Base-by-base conservation (phyloP, 441 rosid genomes). In the Erodium texanum region DNA sequence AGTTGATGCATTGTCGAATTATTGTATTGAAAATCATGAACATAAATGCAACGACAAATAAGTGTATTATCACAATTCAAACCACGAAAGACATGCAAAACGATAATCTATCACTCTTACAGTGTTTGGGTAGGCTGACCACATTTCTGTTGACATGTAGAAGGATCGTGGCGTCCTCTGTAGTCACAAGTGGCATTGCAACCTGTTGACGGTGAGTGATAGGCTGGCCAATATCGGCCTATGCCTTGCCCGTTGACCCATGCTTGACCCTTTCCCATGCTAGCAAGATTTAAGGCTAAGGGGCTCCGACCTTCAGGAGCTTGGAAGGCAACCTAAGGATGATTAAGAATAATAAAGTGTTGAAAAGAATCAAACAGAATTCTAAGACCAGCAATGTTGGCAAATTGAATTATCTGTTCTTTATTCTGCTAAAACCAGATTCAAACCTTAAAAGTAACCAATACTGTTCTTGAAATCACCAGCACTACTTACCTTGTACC, bases 211-310 rank as follows among this genome's bases (percentile, higher is more conserved):
- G 86, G 85, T 11, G 93, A 79, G 38, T 76, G 85, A 80, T 86
- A 78, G 16, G 86, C 79, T 0, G 85, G 79, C 90, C 93, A 88
- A 73, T 88, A 86, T 58, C 86, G 79, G 19, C 93, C 90, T 15
- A 84, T 81, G 75, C 83, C 78, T 50, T 82, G 80, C 16, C 89
- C 89, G 11, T 88, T 86, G 27, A 88, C 79, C 93, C 93, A 88
- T 22, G 89, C 93, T 77, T 86, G 85, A 65, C 93, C 89, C 73
- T 88, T 88, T 41, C 90, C 87, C 90, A 88, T 86, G 79, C 84
- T 73, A 50, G 84, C 24, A 22, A 88, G 87, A 66, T 88, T 82
- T 23, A 88, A 72, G 38, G 83, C 87, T 62, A 86, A 58, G 9
- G 90, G 89, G 7, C 87, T 85, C 1, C 71, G 77, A 11, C 93